Percentiles rank a stretch among this genome's conserved stretches.
Evolutionary conservation across 2,329 filamentous ascomycete species (phyloP).

Genomic region (Sphaerulina populicola): DNA sequence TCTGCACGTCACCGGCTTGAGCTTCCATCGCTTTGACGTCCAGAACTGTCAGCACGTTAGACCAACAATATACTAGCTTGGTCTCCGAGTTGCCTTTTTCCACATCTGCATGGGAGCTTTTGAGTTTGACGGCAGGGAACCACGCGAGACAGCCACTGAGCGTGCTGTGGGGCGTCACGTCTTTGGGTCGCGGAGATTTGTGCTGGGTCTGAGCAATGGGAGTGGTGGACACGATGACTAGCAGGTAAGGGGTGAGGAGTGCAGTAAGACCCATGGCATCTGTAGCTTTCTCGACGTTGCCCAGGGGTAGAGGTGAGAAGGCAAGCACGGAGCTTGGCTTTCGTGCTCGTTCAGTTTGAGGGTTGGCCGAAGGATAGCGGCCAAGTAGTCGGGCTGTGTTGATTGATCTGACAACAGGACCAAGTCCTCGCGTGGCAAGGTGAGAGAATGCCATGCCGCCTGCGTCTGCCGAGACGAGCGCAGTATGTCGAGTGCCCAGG

Average conservation of each 20-base stretch:
- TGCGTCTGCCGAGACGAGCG: constrained; percentile 89
- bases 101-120: constrained; percentile 51
- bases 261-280: constrained; percentile 86
- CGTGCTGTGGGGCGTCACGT: constrained; percentile 78
- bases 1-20: constrained; percentile 56
- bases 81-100: constrained; percentile 61
- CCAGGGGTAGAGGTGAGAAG: constrained; percentile 80
- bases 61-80: constrained; percentile 97
- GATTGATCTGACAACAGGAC: constrained; percentile 72
- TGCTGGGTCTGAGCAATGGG: constrained; percentile 94
- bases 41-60: constrained; percentile 87
- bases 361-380: constrained; percentile 67
- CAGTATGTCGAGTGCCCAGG: constrained; percentile 84
- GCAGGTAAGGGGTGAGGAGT: constrained; percentile 86
- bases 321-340: constrained; percentile 94
- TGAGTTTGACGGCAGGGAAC: constrained; percentile 93
- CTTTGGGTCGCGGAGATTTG: constrained; percentile 83
- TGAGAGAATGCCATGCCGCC: constrained; percentile 98
- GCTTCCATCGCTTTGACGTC: constrained; percentile 68
- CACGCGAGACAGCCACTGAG: constrained; percentile 92
- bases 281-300: constrained; percentile 84
- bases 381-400: constrained; percentile 87
- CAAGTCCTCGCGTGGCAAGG: constrained; percentile 82
- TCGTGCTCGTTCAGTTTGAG: constrained; percentile 55
- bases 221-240: constrained; percentile 95